phyloP scores from a whole-genome alignment of 306 rosid genomes.

The Rosa rugosa region DNA sequence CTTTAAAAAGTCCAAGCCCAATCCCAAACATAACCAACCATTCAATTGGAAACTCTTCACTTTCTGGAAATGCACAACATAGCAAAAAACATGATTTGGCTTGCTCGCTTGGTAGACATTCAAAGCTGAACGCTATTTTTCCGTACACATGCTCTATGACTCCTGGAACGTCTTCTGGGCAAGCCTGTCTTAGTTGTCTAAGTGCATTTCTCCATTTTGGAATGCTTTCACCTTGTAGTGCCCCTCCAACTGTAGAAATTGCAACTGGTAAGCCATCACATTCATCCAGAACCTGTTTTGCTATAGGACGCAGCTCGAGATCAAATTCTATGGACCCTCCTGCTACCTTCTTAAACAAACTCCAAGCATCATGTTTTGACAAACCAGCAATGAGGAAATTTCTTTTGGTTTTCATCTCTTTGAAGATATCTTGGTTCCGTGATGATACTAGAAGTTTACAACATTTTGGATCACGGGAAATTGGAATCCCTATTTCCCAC shows the following conservation, averaged over 20 bases:
- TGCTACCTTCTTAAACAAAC: too few relatives aligned
- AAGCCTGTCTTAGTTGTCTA: constrained; percentile 17
- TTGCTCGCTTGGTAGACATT: constrained; percentile 18
- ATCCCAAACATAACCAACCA: neutral
- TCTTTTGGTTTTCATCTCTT: too few relatives aligned
- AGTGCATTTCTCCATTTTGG: constrained; percentile 44
- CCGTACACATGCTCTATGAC: neutral
- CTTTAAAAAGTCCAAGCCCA: constrained; percentile 15
- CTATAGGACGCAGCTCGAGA: too few relatives aligned
- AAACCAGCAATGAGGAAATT: too few relatives aligned
- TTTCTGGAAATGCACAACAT: constrained; percentile 14
- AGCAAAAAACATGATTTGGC: constrained; percentile 25
- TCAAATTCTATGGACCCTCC: too few relatives aligned
- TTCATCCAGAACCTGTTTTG: too few relatives aligned
- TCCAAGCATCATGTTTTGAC: too few relatives aligned
- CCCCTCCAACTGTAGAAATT: constrained; percentile 30
- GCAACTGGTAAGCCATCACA: constrained; percentile 31
- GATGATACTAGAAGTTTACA: too few relatives aligned
- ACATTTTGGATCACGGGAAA: too few relatives aligned
- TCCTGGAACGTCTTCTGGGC: neutral
- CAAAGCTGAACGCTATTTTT: constrained; percentile 32
- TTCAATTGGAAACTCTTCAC: neutral
- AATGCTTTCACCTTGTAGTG: constrained; percentile 29
- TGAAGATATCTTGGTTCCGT: too few relatives aligned
- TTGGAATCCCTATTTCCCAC: too few relatives aligned